phyloP scores from a whole-genome alignment of 208 protist species.

The Naegleria fowleri region DNA sequence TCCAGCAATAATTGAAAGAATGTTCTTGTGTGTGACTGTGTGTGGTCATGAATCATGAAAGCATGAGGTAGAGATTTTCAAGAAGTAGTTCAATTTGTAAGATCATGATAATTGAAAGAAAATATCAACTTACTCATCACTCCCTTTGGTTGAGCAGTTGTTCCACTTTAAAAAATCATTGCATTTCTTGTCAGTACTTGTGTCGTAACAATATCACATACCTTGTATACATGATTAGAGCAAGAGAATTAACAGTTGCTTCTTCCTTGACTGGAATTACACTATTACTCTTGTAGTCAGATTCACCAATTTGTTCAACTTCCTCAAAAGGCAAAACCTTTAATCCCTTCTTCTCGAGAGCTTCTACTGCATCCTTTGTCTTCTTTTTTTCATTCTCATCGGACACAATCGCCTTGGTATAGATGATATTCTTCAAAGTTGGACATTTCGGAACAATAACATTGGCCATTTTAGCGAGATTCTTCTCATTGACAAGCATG shows the following conservation, averaged over 20 bases:
- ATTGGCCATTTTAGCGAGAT: neutral
- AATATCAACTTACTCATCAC: neutral
- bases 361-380: neutral
- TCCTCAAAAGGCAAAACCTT: conserved; percentile 6
- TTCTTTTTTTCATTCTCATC: neutral
- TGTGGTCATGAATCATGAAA: too few species aligned
- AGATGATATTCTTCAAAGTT: neutral
- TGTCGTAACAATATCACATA: too few species aligned
- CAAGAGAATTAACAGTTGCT: neutral
- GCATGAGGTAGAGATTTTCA: too few species aligned
- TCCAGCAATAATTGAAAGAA: neutral
- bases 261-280: neutral
- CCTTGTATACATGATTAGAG: conserved; percentile 19
- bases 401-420: neutral
- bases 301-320: neutral
- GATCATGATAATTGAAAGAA: too few species aligned
- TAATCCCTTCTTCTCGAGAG: neutral
- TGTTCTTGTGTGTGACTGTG: neutral
- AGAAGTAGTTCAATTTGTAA: too few species aligned
- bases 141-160: conserved; percentile 13
- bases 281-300: neutral
- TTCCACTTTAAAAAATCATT: neutral
- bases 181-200: too few species aligned
- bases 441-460: neutral
- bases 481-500: neutral